Percentiles rank a stretch among this genome's conserved stretches.
Conservation (phyloP, 257 asterid genomes). For the Solanum arcanum region DNA sequence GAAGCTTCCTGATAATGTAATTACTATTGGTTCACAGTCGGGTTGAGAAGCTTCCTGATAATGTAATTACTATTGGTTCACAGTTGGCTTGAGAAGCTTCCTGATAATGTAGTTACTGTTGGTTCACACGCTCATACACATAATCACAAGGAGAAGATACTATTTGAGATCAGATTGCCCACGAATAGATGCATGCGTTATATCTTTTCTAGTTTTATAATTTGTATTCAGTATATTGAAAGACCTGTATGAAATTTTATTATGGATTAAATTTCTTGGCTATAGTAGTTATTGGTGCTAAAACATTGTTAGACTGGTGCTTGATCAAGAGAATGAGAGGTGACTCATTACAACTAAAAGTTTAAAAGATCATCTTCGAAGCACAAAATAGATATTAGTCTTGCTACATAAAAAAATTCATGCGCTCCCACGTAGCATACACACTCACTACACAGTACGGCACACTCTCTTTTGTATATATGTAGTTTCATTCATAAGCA, state of each 20-base stretch:
- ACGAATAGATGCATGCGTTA: background rate
- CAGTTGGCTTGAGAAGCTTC: constrained; percentile 67
- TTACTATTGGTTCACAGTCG: constrained; percentile 68
- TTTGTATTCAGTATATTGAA: background rate
- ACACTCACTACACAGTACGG: too few species aligned
- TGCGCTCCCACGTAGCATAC: too few species aligned
- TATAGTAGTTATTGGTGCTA: background rate
- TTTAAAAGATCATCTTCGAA: background rate
- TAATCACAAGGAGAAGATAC: constrained; percentile 74
- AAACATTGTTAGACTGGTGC: background rate
- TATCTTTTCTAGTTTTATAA: background rate
- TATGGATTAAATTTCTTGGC: background rate
- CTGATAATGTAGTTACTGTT: constrained; percentile 58
- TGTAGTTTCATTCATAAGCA: too few species aligned
- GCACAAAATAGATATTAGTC: background rate
- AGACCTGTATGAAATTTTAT: background rate
- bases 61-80: constrained; percentile 70
- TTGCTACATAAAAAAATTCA: background rate
- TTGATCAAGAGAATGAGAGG: background rate
- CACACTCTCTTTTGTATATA: too few species aligned
- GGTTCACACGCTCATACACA: constrained; percentile 70
- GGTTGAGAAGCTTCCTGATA: constrained; percentile 77
- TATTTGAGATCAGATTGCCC: background rate
- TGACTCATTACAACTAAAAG: background rate
- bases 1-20: constrained; percentile 68